A percentile compares a stretch with the other conserved stretches of the same genome.
Evolutionary conservation across 352 stramenopile species (phyloP).

Genomic region (Pythium guiyangense): DNA sequence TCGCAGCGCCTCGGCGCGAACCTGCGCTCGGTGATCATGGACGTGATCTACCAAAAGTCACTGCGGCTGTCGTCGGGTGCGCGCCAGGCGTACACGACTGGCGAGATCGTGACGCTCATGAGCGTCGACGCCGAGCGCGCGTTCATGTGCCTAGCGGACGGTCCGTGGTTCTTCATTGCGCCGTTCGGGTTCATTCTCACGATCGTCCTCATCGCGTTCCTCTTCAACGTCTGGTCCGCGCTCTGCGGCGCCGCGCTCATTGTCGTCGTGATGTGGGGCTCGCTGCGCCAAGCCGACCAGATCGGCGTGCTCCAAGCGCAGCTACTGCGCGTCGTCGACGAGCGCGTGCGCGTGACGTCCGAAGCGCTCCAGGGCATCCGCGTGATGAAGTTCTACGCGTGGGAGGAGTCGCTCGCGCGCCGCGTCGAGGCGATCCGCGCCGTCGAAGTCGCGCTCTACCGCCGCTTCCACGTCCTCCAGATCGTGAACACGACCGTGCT

Average conservation of each 20-base stretch:
- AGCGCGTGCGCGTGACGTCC: conserved; percentile 12
- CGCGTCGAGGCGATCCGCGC: too few species aligned
- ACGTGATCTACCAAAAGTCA: conserved; percentile 18
- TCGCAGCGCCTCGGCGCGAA: conserved; percentile 16
- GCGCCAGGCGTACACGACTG: too few species aligned
- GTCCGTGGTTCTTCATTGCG: conserved; percentile 5
- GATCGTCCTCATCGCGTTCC: conserved; percentile 15
- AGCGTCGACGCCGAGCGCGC: too few species aligned
- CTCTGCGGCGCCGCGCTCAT: conserved; percentile 2
- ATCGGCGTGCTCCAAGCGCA: conserved; percentile 5
- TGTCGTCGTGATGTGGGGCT: conserved; percentile 5
- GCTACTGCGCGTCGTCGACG: conserved; percentile 11
- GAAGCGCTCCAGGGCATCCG: too few species aligned
- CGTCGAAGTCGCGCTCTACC: conserved; percentile 31
- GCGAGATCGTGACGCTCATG: too few species aligned
- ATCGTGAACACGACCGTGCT: too few species aligned
- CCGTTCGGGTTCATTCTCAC: conserved; percentile 13
- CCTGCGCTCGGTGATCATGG: conserved; percentile 19
- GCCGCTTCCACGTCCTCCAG: conserved; percentile 57
- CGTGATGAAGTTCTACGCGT: too few species aligned
- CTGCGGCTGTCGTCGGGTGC: conserved; percentile 14
- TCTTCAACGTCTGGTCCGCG: conserved; percentile 7
- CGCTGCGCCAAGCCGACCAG: not conserved
- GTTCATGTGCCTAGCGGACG: conserved; percentile 13
- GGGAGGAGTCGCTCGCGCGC: too few species aligned